Evolutionary conservation across 106 monocot species (phyloP).

Genomic region (Phalaenopsis aphrodite): DNA sequence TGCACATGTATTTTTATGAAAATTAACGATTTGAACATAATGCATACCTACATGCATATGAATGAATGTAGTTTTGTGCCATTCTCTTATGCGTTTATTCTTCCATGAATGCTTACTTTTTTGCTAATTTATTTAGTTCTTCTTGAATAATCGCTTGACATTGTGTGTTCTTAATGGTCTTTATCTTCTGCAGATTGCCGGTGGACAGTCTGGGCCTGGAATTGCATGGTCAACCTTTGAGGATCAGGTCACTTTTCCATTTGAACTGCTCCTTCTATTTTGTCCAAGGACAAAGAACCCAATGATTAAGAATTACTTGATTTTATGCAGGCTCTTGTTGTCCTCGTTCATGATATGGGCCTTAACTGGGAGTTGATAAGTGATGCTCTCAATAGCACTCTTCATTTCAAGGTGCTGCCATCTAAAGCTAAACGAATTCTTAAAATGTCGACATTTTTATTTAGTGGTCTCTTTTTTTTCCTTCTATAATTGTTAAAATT

Average conservation of each 20-base stretch:
- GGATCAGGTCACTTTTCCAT: slow-evolving; percentile 67
- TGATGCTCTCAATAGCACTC: slow-evolving; percentile 87
- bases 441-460: neutral
- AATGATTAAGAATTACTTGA: neutral
- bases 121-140: neutral
- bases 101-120: neutral
- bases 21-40: neutral
- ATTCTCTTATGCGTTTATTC: neutral
- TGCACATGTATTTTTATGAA: neutral
- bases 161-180: neutral
- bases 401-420: slow-evolving; percentile 75
- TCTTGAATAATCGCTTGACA: neutral
- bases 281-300: neutral
- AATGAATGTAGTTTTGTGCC: neutral
- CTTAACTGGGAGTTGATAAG: slow-evolving; percentile 98
- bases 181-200: slow-evolving; percentile 38
- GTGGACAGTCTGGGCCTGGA: slow-evolving; percentile 60
- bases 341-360: slow-evolving; percentile 99
- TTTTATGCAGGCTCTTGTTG: slow-evolving; percentile 77
- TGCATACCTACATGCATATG: neutral
- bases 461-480: neutral
- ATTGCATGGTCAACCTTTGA: slow-evolving; percentile 85
- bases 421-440: neutral
- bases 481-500: neutral
- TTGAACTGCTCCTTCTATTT: neutral